phyloP scores from a whole-genome alignment of 352 stramenopile genomes.

The Sclerospora graminicola region DNA sequence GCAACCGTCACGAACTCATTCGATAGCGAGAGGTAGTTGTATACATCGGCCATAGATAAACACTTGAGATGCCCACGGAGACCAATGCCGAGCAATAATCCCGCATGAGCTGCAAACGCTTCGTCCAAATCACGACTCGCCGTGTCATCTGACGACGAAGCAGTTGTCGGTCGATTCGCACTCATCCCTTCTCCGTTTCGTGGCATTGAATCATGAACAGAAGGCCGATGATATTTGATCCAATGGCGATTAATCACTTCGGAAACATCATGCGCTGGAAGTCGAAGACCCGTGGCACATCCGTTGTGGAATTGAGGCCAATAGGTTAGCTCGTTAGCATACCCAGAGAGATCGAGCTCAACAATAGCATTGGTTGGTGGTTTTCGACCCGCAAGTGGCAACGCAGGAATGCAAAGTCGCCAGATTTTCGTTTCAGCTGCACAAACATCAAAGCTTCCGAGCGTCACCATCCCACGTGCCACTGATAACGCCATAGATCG shows the following conservation, averaged over 20 bases:
- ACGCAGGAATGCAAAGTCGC: constrained; percentile 83
- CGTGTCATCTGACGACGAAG: constrained; percentile 9
- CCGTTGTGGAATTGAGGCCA: constrained; percentile 99
- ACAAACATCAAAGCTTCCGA: constrained; percentile 82
- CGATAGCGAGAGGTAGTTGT: constrained; percentile 95
- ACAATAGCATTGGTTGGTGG: constrained; percentile 91
- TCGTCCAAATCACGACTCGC: constrained; percentile 53
- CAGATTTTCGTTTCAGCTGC: constrained; percentile 66
- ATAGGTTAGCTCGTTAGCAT: constrained; percentile 85
- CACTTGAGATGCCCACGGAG: constrained; percentile 90
- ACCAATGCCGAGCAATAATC: constrained; percentile 93
- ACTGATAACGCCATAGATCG: constrained; percentile 89
- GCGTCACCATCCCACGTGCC: constrained; percentile 94
- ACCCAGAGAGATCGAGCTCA: constrained; percentile 85
- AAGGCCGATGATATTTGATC: constrained; percentile 96
- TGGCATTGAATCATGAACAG: constrained; percentile 20
- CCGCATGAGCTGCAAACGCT: constrained; percentile 86
- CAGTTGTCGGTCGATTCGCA: constrained; percentile 6
- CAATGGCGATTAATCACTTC: constrained; percentile 91
- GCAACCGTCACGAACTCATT: constrained; percentile 95
- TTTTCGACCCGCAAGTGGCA: constrained; percentile 90
- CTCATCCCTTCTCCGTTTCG: constrained; percentile 3
- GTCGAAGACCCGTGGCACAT: constrained; percentile 89
- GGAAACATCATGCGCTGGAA: constrained; percentile 60
- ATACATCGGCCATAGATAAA: constrained; percentile 96